Base-by-base conservation (phyloP, 2,329 filamentous ascomycete genomes). In the Fusarium napiforme region DNA sequence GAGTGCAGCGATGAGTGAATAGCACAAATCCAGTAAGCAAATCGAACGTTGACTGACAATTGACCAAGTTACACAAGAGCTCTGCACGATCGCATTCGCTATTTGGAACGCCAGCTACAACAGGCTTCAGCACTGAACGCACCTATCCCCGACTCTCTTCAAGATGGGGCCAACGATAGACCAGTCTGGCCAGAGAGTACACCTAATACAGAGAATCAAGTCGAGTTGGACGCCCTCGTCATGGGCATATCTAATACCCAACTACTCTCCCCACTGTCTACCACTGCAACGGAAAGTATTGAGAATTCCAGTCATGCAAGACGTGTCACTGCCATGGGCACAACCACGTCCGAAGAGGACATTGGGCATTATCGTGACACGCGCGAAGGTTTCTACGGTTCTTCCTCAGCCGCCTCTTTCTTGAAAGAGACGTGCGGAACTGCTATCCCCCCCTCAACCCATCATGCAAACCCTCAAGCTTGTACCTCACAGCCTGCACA, bases 231-330 rank as follows among this genome's bases (percentile, higher is more conserved):
- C 3, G 23, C 56, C 15, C 18, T 59, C 5, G 42, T 49, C 11
- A 59, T 59, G 32, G 21, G 56, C n/a, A 49, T 59, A 37, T 59
- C 56, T 10, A 42, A 59, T 14, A 12, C 30, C 23, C 56, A 59
- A 37, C 19, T 47, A 15, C 56, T 47, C 19, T 39, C 56, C 4
- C 56, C 42, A 4, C 37, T 21, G 6, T 59, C 42, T 10, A 30
- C 42, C 4, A 10, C 15, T 11, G 2, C 40, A 23, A 47, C 40
- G 0, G 56, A 59, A 8, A 59, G 40, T 36, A 59, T 59, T 26
- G 56, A 59, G 56, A 59, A 37, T n/a, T 59, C 56, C 14, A 59
- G 32, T 4, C 30, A 59, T 49, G 23, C 32, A 15, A 59, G 56
- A 18, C 42, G 56, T 6, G 56, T 59, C 18, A 59, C 56, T 4